Evolutionary conservation across 139 green algal genomes (phyloP).

Genomic region (Ettlia oleoabundans): DNA sequence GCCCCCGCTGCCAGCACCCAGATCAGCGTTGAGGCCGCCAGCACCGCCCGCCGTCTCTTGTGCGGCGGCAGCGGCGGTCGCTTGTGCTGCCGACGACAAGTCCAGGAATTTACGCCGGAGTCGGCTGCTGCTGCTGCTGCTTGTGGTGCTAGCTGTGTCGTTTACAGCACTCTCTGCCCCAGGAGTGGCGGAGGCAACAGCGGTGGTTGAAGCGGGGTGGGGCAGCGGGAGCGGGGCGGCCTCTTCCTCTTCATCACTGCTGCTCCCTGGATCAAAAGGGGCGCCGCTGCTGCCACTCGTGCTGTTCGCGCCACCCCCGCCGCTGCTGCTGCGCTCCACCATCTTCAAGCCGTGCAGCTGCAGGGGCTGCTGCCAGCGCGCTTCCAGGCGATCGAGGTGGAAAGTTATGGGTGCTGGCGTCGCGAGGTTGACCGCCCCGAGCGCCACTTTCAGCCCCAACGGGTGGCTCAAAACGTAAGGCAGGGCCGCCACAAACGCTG

Average conservation of each 20-base stretch:
- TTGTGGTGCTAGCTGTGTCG: not conserved
- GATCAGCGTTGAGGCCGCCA: not conserved
- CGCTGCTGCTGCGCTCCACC: conserved; percentile 1
- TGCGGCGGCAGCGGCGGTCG: too few relatives aligned
- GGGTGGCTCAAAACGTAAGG: conserved; percentile 7
- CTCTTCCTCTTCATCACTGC: conserved; percentile 1
- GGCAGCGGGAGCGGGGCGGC: not conserved
- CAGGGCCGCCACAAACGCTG: not conserved
- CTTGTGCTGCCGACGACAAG: not conserved
- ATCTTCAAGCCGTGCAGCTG: not conserved
- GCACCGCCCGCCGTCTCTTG: too few relatives aligned
- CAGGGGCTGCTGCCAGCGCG: conserved; percentile 9
- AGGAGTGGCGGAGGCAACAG: not conserved
- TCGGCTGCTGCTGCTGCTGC: not conserved
- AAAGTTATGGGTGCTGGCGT: not conserved
- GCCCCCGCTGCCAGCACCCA: not conserved
- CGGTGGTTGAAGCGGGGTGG: not conserved
- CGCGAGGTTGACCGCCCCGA: not conserved
- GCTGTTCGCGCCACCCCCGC: not conserved
- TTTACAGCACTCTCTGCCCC: not conserved
- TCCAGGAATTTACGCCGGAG: not conserved
- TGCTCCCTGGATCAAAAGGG: conserved; percentile 28
- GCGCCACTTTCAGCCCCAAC: not conserved
- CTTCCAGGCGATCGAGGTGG: not conserved
- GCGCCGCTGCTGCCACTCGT: not conserved